These are phyloP conservation scores for Panicum virgatum DNA, from an alignment of 202 grass and related monocot species.

Conservation along the genomic window DNA sequence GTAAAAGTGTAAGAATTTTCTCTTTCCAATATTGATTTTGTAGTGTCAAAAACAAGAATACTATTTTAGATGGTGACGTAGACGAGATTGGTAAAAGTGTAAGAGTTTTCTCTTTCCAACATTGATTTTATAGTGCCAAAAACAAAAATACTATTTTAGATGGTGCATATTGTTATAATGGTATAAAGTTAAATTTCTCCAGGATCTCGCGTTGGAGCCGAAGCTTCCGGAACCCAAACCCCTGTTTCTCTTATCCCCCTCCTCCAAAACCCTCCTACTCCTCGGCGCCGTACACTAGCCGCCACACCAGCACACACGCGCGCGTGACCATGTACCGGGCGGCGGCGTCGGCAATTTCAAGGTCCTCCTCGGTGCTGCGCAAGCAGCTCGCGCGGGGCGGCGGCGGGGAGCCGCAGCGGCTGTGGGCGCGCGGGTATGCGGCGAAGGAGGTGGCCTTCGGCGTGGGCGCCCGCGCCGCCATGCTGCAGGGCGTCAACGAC, in stretches of 20 bases:
- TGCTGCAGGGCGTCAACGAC: conserved; percentile 94
- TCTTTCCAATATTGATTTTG: too few relatives aligned
- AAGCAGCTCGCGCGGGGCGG: conserved; percentile 40
- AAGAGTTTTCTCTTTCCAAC: too few relatives aligned
- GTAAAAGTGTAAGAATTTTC: too few relatives aligned
- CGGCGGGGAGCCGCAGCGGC: conserved; percentile 41
- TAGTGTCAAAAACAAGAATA: too few relatives aligned
- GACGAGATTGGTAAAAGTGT: too few relatives aligned
- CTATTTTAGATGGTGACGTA: too few relatives aligned
- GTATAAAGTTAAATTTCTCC: too few relatives aligned
- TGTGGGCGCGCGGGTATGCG: conserved; percentile 67
- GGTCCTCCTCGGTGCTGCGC: conserved; percentile 54
- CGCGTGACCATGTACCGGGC: conserved; percentile 44
- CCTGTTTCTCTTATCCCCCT: too few relatives aligned
- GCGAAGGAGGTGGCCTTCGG: conserved; percentile 86
- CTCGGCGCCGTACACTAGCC: not conserved
- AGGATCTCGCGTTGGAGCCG: not conserved
- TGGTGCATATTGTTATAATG: too few relatives aligned
- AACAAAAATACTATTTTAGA: too few relatives aligned
- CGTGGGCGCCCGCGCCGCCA: conserved; percentile 65
- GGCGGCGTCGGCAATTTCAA: conserved; percentile 50
- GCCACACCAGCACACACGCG: not conserved
- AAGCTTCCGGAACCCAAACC: conserved; percentile 21
- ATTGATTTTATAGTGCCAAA: too few relatives aligned
- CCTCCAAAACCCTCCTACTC: conserved; percentile 31